These are phyloP conservation scores for Lecanoromycetidae sp. DNA, from an alignment of 2,329 filamentous ascomycete genomes.

Conservation along the genomic window DNA sequence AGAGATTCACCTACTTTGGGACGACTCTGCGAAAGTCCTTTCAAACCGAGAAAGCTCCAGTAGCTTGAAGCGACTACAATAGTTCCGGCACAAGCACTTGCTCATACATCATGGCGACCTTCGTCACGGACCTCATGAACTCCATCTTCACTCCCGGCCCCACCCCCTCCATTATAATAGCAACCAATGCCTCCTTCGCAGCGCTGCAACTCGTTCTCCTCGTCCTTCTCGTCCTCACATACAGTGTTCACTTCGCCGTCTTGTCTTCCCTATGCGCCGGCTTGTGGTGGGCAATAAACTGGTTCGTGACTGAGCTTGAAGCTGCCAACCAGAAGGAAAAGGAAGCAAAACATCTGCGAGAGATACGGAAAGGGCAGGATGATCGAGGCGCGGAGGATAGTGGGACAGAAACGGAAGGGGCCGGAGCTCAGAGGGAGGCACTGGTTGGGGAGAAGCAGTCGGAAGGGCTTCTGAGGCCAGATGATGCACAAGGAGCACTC, in stretches of 20 bases:
- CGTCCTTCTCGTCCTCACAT: constrained; percentile 63
- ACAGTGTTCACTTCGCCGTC: constrained; percentile 77
- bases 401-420: constrained; percentile 36
- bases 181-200: constrained; percentile 82
- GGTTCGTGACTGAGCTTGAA: constrained; percentile 66
- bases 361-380: constrained; percentile 22
- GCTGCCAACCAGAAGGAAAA: constrained; percentile 38
- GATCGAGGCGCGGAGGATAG: constrained; percentile 20
- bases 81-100: too few relatives aligned
- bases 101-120: constrained; percentile 32
- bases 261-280: constrained; percentile 68
- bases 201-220: constrained; percentile 70
- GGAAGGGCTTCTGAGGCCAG: constrained; percentile 26
- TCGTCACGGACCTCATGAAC: constrained; percentile 69
- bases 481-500: constrained; percentile 30
- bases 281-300: constrained; percentile 92
- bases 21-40: too few relatives aligned
- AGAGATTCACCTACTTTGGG: too few relatives aligned
- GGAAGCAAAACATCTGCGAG: constrained; percentile 27
- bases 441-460: constrained; percentile 3
- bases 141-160: constrained; percentile 89
- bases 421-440: constrained; percentile 1
- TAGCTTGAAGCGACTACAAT: too few relatives aligned
- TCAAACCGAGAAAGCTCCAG: too few relatives aligned
- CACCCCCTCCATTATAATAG: constrained; percentile 74